Evolutionary conservation across 352 stramenopile genomes (phyloP).

Genomic region (Pythium phragmiticola): DNA sequence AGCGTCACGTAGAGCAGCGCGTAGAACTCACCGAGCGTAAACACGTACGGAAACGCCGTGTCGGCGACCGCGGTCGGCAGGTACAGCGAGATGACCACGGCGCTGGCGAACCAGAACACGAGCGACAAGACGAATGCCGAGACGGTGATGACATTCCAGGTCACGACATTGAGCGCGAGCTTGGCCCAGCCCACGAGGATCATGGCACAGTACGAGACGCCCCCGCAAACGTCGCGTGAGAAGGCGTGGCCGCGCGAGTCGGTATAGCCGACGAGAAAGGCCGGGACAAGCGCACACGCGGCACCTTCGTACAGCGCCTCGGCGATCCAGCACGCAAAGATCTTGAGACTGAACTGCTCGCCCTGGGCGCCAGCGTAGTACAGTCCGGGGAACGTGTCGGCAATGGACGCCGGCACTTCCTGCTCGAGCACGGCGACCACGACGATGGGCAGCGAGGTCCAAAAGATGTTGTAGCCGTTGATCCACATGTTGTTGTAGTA

Average conservation of each 20-base stretch:
- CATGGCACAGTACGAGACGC: slow-evolving; percentile 74
- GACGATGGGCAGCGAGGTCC: slow-evolving; percentile 91
- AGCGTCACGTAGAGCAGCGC: slow-evolving; percentile 68
- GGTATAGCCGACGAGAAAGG: slow-evolving; percentile 51
- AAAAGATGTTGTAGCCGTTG: slow-evolving; percentile 97
- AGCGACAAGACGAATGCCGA: slow-evolving; percentile 61
- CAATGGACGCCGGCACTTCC: slow-evolving; percentile 66
- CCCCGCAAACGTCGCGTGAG: slow-evolving; percentile 69
- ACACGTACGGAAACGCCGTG: slow-evolving; percentile 78
- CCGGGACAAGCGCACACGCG: slow-evolving; percentile 68
- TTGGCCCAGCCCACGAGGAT: slow-evolving; percentile 82
- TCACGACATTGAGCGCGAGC: slow-evolving; percentile 82
- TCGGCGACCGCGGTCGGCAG: slow-evolving; percentile 64
- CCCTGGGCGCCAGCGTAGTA: slow-evolving; percentile 80
- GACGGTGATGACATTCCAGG: slow-evolving; percentile 67
- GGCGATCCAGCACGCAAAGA: slow-evolving; percentile 80
- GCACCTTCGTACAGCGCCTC: slow-evolving; percentile 77
- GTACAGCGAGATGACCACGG: slow-evolving; percentile 53
- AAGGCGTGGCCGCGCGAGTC: slow-evolving; percentile 64
- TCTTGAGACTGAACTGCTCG: slow-evolving; percentile 78
- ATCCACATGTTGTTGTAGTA: slow-evolving; percentile 91
- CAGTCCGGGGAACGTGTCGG: slow-evolving; percentile 74
- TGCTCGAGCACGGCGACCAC: slow-evolving; percentile 83
- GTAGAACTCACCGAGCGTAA: slow-evolving; percentile 72
- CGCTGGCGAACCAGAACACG: slow-evolving; percentile 75